Evolutionary conservation across 1,284 basidiomycete genomes (phyloP), one percentile per base, ranked within the genome.

Genomic region (Apiotrichum mycotoxinovorans): DNA sequence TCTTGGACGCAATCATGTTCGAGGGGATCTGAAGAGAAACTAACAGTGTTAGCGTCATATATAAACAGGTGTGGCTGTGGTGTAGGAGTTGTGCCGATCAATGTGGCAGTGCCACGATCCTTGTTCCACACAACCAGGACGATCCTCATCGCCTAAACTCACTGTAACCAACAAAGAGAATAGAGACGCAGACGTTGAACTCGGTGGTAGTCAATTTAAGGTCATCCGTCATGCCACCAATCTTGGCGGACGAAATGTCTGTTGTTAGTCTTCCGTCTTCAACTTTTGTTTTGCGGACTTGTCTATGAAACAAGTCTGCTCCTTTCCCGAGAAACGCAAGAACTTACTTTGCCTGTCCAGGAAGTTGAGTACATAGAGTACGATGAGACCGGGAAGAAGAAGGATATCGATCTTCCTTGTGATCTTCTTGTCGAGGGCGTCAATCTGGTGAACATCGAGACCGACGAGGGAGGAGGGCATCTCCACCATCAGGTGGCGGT

Each of bases 21-120:
- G 68, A 71, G 0, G 72, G 74, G 57, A 79, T 68, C 57, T 76
- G 75, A 50, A 75, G 53, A 9, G 60, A 56, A 42, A 71, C 67
- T 18, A n/a, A n/a, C n/a, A n/a, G n/a, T n/a, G n/a, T n/a, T n/a
- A n/a, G n/a, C n/a, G n/a, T n/a, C n/a, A n/a, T n/a, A n/a, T n/a
- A n/a, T n/a, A n/a, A n/a, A n/a, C n/a, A n/a, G n/a, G n/a, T n/a
- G n/a, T n/a, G n/a, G n/a, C n/a, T n/a, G n/a, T n/a, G n/a, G n/a
- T n/a, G n/a, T n/a, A n/a, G n/a, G n/a, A n/a, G n/a, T n/a, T n/a
- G n/a, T n/a, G n/a, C 59, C 45, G 27, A 57, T 25, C 17, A 60
- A 42, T 61, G 54, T 71, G 70, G 20, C 37, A 38, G 17, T 35
- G 58, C 33, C 2, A 68, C 43, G 7, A 30, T 30, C 30, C 37